A percentile compares a stretch with the other conserved stretches of the same genome.
Evolutionary conservation across 768 basidiomycete species (phyloP).

Genomic region (Tubosaeta sp.): DNA sequence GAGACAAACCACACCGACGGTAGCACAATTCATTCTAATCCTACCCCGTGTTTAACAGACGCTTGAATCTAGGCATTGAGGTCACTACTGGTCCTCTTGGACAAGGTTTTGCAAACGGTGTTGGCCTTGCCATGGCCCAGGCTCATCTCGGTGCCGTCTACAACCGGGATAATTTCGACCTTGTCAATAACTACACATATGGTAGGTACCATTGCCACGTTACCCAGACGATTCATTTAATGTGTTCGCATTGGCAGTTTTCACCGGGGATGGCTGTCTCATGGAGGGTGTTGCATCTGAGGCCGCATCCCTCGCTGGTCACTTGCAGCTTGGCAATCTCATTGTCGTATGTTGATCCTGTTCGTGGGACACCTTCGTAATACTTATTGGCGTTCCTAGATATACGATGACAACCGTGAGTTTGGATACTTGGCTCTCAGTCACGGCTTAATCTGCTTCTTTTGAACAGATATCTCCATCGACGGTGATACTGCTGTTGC

Average conservation of each 20-base stretch:
- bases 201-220: constrained; percentile 39
- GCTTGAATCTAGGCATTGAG: constrained; percentile 52
- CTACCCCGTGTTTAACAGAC: constrained; percentile 6
- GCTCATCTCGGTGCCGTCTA: constrained; percentile 86
- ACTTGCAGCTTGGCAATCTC: constrained; percentile 89
- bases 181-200: constrained; percentile 87
- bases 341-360: constrained; percentile 62
- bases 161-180: constrained; percentile 79
- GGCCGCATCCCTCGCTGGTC: constrained; percentile 89
- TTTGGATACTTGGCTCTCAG: constrained; percentile 6
- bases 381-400: constrained; percentile 37
- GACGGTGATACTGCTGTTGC: constrained; percentile 90
- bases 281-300: constrained; percentile 97
- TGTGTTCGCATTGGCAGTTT: constrained; percentile 45
- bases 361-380: constrained; percentile 6
- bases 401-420: constrained; percentile 96
- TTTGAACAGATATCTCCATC: constrained; percentile 79
- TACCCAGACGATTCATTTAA: neutral
- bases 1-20: constrained; percentile 71
- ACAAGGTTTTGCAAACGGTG: constrained; percentile 90
- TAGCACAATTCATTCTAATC: constrained; percentile 13
- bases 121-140: constrained; percentile 91
- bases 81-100: constrained; percentile 97
- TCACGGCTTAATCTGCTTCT: constrained; percentile 5
- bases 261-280: constrained; percentile 92